Evolutionary conservation across 768 basidiomycete species (phyloP).

Genomic region (Hericium alpestre): DNA sequence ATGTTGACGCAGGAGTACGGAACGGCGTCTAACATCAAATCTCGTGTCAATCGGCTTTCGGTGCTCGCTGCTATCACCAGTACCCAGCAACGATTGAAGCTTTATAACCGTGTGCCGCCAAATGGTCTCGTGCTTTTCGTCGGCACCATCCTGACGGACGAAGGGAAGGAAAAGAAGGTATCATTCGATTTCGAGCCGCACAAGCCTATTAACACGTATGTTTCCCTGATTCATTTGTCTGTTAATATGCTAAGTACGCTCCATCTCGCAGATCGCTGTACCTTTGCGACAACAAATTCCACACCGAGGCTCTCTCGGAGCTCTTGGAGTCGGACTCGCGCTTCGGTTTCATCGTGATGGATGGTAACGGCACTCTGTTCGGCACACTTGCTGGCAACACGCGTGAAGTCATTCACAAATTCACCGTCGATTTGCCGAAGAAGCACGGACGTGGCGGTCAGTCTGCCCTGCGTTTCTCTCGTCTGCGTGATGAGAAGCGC

Average conservation of each 20-base stretch:
- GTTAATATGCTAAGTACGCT: neutral
- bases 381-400: conserved; percentile 95
- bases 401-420: conserved; percentile 94
- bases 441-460: conserved; percentile 99
- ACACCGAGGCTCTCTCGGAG: conserved; percentile 94
- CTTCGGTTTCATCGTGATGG: conserved; percentile 99
- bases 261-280: conserved; percentile 70
- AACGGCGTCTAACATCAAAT: conserved; percentile 99
- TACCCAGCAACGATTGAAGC: conserved; percentile 93
- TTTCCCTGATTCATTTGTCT: conserved; percentile 3
- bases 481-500: conserved; percentile 96
- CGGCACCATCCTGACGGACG: conserved; percentile 94
- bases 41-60: conserved; percentile 93
- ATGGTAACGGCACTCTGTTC: conserved; percentile 94
- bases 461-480: conserved; percentile 98
- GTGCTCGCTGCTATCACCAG: conserved; percentile 97
- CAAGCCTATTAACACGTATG: conserved; percentile 97
- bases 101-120: conserved; percentile 92
- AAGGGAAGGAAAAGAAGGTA: conserved; percentile 99
- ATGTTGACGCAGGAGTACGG: conserved; percentile 99
- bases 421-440: conserved; percentile 97
- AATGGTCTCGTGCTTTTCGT: conserved; percentile 97
- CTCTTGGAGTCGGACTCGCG: conserved; percentile 94
- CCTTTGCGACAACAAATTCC: conserved; percentile 99
- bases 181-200: conserved; percentile 98